Conservation (phyloP, 305 asterid genomes). For the Fraxinus floribunda region DNA sequence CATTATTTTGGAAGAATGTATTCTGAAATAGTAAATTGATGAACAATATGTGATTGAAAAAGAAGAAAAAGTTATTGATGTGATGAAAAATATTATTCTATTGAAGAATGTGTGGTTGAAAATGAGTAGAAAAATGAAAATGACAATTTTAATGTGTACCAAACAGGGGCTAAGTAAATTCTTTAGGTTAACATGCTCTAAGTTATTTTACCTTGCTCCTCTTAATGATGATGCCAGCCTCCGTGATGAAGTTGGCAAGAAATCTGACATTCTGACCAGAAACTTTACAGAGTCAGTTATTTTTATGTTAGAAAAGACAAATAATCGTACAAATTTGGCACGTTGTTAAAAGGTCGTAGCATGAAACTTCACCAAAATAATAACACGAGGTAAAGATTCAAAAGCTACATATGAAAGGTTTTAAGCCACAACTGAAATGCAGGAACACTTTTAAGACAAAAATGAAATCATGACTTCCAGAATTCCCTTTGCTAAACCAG, state of each 20-base stretch:
- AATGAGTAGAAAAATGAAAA: no score
- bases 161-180: not conserved
- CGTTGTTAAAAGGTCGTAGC: not conserved
- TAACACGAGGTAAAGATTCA: not conserved
- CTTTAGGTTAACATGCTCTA: not conserved
- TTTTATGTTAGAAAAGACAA: not conserved
- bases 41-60: no score
- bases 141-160: no score
- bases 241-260: conserved; percentile 75
- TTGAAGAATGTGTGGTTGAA: no score
- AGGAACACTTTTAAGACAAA: not conserved
- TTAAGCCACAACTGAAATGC: not conserved
- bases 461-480: not conserved
- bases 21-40: no score
- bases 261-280: conserved; percentile 70
- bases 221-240: conserved; percentile 69
- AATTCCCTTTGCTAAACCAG: no score
- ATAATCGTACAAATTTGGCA: not conserved
- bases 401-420: not conserved
- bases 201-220: conserved; percentile 63
- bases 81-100: no score
- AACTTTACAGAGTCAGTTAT: not conserved
- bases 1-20: no score
- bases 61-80: no score
- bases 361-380: not conserved